A percentile compares a stretch with the other conserved stretches of the same genome.
Conservation (phyloP, 2,329 filamentous ascomycete species). For the Microcyclosporella mali region DNA sequence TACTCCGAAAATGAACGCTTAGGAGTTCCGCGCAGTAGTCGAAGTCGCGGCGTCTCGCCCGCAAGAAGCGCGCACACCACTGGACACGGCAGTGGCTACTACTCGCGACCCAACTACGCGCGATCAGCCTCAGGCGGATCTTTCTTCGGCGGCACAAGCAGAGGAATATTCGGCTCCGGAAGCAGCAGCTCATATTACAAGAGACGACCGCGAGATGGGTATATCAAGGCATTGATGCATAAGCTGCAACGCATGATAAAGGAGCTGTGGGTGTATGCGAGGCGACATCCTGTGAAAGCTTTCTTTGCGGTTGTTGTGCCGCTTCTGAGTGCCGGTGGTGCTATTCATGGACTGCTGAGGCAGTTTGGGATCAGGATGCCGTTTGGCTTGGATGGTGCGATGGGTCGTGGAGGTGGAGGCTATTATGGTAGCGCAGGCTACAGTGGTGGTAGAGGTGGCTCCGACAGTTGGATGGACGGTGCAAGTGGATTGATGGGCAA, state of each 20-base stretch:
- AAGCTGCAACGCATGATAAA: conserved; percentile 73
- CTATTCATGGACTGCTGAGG: conserved; percentile 68
- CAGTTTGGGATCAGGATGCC: conserved; percentile 77
- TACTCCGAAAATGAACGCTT: conserved; percentile 19
- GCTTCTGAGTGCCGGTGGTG: conserved; percentile 69
- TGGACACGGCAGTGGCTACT: conserved; percentile 20
- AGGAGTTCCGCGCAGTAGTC: conserved; percentile 5
- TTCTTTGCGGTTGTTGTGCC: conserved; percentile 86
- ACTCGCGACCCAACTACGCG: conserved; percentile 12
- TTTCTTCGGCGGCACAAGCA: conserved; percentile 18
- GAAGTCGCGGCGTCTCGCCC: conserved; percentile 19
- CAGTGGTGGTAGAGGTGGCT: conserved; percentile 28
- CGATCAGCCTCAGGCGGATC: conserved; percentile 15
- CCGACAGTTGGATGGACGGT: conserved; percentile 6
- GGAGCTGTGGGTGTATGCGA: conserved; percentile 74
- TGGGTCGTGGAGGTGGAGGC: conserved; percentile 34
- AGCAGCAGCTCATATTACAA: conserved; percentile 69
- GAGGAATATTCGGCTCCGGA: conserved; percentile 24
- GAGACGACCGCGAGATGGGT: conserved; percentile 68
- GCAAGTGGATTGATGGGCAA: conserved; percentile 39
- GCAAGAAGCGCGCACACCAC: conserved; percentile 14
- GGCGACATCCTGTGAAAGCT: conserved; percentile 78
- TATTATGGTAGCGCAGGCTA: conserved; percentile 43
- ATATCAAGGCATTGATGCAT: conserved; percentile 65
- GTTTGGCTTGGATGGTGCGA: conserved; percentile 27